These are phyloP conservation scores for Diaporthe capsici DNA, from an alignment of 2,329 filamentous ascomycete genomes.

Conservation along the genomic window DNA sequence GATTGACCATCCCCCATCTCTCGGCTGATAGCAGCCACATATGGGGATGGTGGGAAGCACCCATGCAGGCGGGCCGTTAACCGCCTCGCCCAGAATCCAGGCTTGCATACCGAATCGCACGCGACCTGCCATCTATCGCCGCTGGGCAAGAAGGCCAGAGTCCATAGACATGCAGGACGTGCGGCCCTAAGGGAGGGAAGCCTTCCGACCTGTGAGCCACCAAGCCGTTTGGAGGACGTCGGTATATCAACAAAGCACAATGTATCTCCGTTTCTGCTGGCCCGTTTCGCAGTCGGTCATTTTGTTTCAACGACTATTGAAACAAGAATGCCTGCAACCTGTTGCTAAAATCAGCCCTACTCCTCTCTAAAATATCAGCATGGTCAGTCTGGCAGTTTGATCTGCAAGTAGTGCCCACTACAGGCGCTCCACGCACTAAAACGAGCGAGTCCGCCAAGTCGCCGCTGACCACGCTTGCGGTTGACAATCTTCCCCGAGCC, in stretches of 20 bases:
- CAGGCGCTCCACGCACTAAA: slow-evolving; percentile 28
- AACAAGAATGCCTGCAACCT: slow-evolving; percentile 1
- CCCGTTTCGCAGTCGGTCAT: not conserved
- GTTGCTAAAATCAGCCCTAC: slow-evolving; percentile 28
- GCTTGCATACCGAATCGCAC: not conserved
- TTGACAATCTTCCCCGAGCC: slow-evolving; percentile 1
- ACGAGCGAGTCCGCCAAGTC: slow-evolving; percentile 17
- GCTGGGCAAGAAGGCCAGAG: not conserved
- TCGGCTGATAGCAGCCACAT: not conserved
- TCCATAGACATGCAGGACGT: not conserved
- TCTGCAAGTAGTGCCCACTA: slow-evolving; percentile 27
- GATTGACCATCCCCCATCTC: not conserved
- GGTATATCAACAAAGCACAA: not conserved
- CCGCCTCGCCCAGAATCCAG: slow-evolving; percentile 4
- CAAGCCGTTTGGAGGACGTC: not conserved
- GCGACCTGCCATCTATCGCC: slow-evolving; percentile 8
- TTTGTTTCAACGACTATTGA: slow-evolving; percentile 9
- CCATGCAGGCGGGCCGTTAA: slow-evolving; percentile 27
- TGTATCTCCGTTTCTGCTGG: slow-evolving; percentile 7
- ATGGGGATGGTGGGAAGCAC: slow-evolving; percentile 15
- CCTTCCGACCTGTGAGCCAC: not conserved
- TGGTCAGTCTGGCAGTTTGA: slow-evolving; percentile 19
- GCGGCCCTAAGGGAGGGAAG: not conserved
- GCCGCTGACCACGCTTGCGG: slow-evolving; percentile 5
- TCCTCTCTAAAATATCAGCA: not conserved